phyloP scores from a whole-genome alignment of 2,329 filamentous ascomycete genomes.

The Onygenales sp. region DNA sequence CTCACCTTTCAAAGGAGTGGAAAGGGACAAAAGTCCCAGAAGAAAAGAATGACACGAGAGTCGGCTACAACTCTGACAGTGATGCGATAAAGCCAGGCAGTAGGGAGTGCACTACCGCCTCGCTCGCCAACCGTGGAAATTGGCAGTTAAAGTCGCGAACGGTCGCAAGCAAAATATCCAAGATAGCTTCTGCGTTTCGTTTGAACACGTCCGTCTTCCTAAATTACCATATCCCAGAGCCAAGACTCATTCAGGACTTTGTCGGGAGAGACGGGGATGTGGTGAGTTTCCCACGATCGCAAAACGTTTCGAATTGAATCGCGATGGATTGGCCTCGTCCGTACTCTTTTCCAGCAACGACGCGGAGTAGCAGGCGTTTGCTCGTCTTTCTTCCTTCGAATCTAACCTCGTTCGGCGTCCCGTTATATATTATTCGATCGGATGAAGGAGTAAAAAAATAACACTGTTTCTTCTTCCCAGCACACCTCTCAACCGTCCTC shows the following conservation, averaged over 20 bases:
- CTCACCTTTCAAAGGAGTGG: constrained; percentile 9
- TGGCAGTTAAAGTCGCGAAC: not conserved
- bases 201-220: not conserved
- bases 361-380: not conserved
- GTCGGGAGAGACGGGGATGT: too few species aligned
- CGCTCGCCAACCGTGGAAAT: not conserved
- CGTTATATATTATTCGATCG: not conserved
- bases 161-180: too few species aligned
- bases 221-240: not conserved
- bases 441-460: not conserved
- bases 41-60: not conserved
- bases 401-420: not conserved
- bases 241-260: not conserved
- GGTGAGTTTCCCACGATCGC: not conserved
- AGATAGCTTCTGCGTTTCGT: not conserved
- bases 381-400: not conserved
- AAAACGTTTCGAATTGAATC: not conserved
- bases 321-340: not conserved
- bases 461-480: not conserved
- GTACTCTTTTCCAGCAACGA: too few species aligned
- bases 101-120: not conserved
- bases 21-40: constrained; percentile 9
- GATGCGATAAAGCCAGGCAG: not conserved
- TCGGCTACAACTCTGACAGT: not conserved
- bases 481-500: not conserved